Conservation (phyloP, 805 yeast genomes). For the Hagleromyces aurorensis region DNA sequence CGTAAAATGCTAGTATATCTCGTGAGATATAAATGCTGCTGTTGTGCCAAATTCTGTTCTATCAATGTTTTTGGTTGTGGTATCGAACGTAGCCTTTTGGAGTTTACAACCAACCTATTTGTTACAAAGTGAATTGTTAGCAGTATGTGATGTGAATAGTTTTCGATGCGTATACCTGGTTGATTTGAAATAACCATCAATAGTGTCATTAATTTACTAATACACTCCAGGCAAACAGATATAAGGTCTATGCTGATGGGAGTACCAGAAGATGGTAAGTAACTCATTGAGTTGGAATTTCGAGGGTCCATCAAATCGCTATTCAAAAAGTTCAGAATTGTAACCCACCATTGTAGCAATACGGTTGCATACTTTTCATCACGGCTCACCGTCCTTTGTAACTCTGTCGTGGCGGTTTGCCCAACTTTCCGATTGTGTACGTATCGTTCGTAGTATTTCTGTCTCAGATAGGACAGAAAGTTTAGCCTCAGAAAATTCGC, state of each 20-base stretch:
- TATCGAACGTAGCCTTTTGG: constrained; percentile 11
- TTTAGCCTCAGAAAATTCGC: constrained; percentile 12
- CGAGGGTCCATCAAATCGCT: constrained; percentile 10
- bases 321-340: constrained; percentile 20
- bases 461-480: constrained; percentile 13
- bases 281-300: constrained; percentile 1
- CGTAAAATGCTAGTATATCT: constrained; percentile 21
- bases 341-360: constrained; percentile 30
- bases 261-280: constrained; percentile 6
- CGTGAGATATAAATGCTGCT: constrained; percentile 7
- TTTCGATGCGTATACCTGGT: constrained; percentile 12
- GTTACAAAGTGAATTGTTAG: constrained; percentile 24
- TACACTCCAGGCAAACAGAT: constrained; percentile 29
- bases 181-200: constrained; percentile 12
- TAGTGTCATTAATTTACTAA: constrained; percentile 27
- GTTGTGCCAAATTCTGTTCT: constrained; percentile 2
- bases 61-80: not conserved
- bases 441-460: not conserved
- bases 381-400: constrained; percentile 6
- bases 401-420: too few relatives aligned
- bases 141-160: constrained; percentile 21
- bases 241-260: constrained; percentile 16
- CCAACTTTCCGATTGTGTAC: too few relatives aligned
- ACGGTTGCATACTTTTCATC: constrained; percentile 12
- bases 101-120: constrained; percentile 18